Evolutionary conservation across 345 rosid species (phyloP).

Genomic region (Leavenworthia alabamica): DNA sequence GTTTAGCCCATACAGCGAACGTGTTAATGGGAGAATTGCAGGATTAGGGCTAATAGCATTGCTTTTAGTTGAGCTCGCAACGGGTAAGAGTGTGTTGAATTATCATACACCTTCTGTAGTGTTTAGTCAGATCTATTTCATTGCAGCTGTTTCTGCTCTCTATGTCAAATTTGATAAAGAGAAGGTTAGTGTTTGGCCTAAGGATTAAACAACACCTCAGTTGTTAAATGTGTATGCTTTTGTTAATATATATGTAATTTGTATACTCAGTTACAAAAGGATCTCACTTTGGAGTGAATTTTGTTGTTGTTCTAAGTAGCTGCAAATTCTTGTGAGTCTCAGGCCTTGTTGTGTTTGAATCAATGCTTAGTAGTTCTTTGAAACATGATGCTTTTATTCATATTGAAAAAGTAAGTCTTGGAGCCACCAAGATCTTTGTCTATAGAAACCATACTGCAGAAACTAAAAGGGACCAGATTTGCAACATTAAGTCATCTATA

Average conservation of each 20-base stretch:
- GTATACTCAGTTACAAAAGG: slow-evolving; percentile 15
- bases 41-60: slow-evolving; percentile 65
- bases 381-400: slow-evolving; percentile 18
- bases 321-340: too few relatives aligned
- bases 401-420: not conserved
- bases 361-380: not conserved
- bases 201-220: slow-evolving; percentile 9
- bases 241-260: not conserved
- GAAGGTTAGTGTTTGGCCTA: slow-evolving; percentile 72
- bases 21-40: slow-evolving; percentile 67
- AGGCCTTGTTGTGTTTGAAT: not conserved
- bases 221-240: slow-evolving; percentile 19
- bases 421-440: not conserved
- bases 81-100: slow-evolving; percentile 73
- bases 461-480: slow-evolving; percentile 14
- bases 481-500: slow-evolving; percentile 15
- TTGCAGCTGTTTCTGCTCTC: slow-evolving; percentile 61
- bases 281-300: slow-evolving; percentile 1
- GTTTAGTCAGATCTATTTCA: slow-evolving; percentile 60
- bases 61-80: slow-evolving; percentile 76
- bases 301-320: too few relatives aligned
- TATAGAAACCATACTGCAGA: not conserved
- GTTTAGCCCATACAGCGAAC: slow-evolving; percentile 65
- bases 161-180: slow-evolving; percentile 67
- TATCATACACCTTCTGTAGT: slow-evolving; percentile 76